Conservation (phyloP, 2,329 filamentous ascomycete genomes). For the Apiospora koreana region DNA sequence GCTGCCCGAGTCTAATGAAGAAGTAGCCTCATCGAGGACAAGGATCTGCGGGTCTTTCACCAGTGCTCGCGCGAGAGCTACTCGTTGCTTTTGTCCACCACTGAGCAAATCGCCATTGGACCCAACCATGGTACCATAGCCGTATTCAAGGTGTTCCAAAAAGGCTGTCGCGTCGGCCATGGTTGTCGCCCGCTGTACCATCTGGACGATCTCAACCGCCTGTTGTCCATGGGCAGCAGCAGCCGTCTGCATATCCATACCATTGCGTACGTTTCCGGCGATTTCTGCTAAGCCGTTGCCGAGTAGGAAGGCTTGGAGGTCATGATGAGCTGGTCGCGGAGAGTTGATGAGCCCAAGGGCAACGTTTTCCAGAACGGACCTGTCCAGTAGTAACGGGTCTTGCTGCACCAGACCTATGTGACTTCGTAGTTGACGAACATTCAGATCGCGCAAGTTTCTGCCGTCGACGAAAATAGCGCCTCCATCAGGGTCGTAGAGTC, state of each 20-base stretch:
- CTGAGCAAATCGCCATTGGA: slow-evolving; percentile 45
- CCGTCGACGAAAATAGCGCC: slow-evolving; percentile 51
- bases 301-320: slow-evolving; percentile 48
- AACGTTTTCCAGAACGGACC: slow-evolving; percentile 40
- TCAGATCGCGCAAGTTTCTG: slow-evolving; percentile 46
- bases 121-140: slow-evolving; percentile 44
- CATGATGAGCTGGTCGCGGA: slow-evolving; percentile 28
- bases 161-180: slow-evolving; percentile 58
- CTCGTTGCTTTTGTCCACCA: slow-evolving; percentile 50
- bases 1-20: slow-evolving; percentile 49
- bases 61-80: slow-evolving; percentile 48
- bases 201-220: slow-evolving; percentile 50
- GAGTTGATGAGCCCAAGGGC: slow-evolving; percentile 38
- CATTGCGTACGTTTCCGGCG: slow-evolving; percentile 51
- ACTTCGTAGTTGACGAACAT: slow-evolving; percentile 40
- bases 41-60: slow-evolving; percentile 48
- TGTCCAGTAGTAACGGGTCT: slow-evolving; percentile 34
- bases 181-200: slow-evolving; percentile 50
- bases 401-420: slow-evolving; percentile 35
- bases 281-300: slow-evolving; percentile 50
- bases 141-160: slow-evolving; percentile 48
- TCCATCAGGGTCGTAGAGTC: slow-evolving; percentile 57
- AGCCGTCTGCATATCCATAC: slow-evolving; percentile 46
- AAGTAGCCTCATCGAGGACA: slow-evolving; percentile 52
- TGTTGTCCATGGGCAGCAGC: slow-evolving; percentile 44